Base-by-base conservation (phyloP, 1,139 yeast genomes). In the Suhomyces panamericanus region DNA sequence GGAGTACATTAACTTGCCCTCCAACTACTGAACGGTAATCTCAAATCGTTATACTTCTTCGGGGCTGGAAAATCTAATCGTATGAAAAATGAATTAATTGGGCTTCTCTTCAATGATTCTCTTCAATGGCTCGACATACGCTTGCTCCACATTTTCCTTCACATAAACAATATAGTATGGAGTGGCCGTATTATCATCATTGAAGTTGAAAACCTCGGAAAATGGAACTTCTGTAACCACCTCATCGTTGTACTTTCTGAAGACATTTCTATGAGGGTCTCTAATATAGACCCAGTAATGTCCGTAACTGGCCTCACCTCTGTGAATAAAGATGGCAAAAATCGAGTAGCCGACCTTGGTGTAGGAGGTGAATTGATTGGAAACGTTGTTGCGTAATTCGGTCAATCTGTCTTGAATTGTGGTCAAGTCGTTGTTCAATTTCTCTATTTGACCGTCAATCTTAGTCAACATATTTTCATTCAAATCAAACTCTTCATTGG, bases 281-380 rank as follows among this genome's bases (percentile, higher is more conserved):
- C 80, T 81, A 49, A 93, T 91, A 61, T 91, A 93, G 13, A 91
- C 80, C 97, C 98, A 93, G 62, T 93, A 93, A 64, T 93, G 99
- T 3, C 99, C 99, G 59, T 87, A 91, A 46, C 90, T 83, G 1
- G 96, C 99, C 57, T 90, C 96, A 7, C 99, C 99, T 44, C 97
- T 74, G 64, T 93, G 99, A 39, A 95, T 89, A 58, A 93, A 93
- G 7, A 93, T 85, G 0, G 98, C 95, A 69, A 91, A 93, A 11
- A 93, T 76, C 0, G 87, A 75, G 63, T 93, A 93, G 0, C 93
- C 95, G 26, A 84, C 77, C 44, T 76, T 67, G 41, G 74, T 78
- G 66, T 85, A 80, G 9, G 70, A 70, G 16, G 72, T 70, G 60
- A 86, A 90, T 57, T 86, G 95, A 20, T 63, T 65, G 16, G 78